These are phyloP conservation scores for Colletotrichum limetticola DNA, from an alignment of 2,329 filamentous ascomycete species.

Conservation along the genomic window DNA sequence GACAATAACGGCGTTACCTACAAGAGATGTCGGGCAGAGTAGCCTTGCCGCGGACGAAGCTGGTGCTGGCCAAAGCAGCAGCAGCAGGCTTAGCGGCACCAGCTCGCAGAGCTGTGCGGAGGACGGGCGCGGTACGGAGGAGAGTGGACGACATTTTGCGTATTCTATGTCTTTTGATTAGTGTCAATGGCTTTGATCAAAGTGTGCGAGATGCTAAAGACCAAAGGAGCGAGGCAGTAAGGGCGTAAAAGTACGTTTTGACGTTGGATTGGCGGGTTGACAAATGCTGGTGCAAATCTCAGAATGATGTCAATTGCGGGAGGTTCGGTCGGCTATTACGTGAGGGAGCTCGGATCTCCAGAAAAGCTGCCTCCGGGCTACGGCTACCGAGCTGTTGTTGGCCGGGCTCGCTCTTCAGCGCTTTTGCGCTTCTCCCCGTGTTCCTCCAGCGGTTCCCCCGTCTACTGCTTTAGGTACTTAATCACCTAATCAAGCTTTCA, in stretches of 20 bases:
- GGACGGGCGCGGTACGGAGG: slow-evolving; percentile 74
- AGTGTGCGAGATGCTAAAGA: background rate
- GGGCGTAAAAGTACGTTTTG: slow-evolving; percentile 15
- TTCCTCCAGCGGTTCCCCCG: background rate
- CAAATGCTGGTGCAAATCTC: slow-evolving; percentile 14
- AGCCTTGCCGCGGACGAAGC: slow-evolving; percentile 87
- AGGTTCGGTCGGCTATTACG: slow-evolving; percentile 34
- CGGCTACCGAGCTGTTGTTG: slow-evolving; percentile 24
- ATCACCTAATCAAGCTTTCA: background rate
- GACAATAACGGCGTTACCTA: slow-evolving; percentile 44
- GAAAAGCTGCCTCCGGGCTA: slow-evolving; percentile 19
- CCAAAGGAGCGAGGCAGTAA: background rate
- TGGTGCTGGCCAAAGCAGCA: slow-evolving; percentile 76
- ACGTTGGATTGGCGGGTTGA: slow-evolving; percentile 37
- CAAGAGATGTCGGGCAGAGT: slow-evolving; percentile 88
- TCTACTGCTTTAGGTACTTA: background rate
- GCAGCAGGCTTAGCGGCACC: slow-evolving; percentile 68
- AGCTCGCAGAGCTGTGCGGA: slow-evolving; percentile 78
- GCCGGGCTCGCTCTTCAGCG: background rate
- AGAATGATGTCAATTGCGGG: slow-evolving; percentile 34
- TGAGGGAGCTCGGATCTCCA: slow-evolving; percentile 34
- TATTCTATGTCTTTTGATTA: slow-evolving; percentile 28
- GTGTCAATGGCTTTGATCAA: background rate
- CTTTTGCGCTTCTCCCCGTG: slow-evolving; percentile 11
- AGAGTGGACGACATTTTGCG: slow-evolving; percentile 78